Conservation (phyloP, 306 rosid genomes). For the Rosa rugosa region DNA sequence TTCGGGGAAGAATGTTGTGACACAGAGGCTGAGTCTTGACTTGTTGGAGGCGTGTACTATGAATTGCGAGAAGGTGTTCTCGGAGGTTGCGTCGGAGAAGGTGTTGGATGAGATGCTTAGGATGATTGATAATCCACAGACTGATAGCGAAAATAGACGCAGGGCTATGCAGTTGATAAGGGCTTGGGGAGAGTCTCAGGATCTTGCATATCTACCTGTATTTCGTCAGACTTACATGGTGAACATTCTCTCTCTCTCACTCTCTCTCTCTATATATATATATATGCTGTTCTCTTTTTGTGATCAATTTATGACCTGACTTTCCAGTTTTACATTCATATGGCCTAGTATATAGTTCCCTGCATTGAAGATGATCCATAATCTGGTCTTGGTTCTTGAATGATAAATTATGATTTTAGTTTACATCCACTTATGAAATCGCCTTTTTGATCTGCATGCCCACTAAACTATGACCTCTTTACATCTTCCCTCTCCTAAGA, state of each 20-base stretch:
- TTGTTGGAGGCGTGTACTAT: slow-evolving; percentile 63
- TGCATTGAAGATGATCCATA: not conserved
- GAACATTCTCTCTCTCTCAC: not conserved
- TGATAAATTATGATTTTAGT: not conserved
- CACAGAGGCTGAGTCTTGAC: slow-evolving; percentile 64
- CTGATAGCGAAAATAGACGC: slow-evolving; percentile 30
- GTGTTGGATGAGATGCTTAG: slow-evolving; percentile 62
- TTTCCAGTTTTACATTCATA: not conserved
- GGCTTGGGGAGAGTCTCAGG: slow-evolving; percentile 86
- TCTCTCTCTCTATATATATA: no score
- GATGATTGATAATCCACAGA: slow-evolving; percentile 48
- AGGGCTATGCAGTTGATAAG: slow-evolving; percentile 62
- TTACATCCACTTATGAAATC: not conserved
- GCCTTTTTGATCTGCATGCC: not conserved
- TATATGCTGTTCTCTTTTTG: not conserved
- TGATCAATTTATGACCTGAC: not conserved
- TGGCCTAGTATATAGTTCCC: not conserved
- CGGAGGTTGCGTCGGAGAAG: slow-evolving; percentile 83
- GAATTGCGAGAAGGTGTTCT: slow-evolving; percentile 82
- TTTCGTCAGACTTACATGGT: slow-evolving; percentile 79
- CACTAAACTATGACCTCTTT: not conserved
- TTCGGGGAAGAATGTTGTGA: slow-evolving; percentile 37
- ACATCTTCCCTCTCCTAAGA: not conserved
- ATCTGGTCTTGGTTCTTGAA: not conserved
- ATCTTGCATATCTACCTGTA: slow-evolving; percentile 76